Conservation (phyloP, 441 rosid genomes). For the Erysimum cheiri region DNA sequence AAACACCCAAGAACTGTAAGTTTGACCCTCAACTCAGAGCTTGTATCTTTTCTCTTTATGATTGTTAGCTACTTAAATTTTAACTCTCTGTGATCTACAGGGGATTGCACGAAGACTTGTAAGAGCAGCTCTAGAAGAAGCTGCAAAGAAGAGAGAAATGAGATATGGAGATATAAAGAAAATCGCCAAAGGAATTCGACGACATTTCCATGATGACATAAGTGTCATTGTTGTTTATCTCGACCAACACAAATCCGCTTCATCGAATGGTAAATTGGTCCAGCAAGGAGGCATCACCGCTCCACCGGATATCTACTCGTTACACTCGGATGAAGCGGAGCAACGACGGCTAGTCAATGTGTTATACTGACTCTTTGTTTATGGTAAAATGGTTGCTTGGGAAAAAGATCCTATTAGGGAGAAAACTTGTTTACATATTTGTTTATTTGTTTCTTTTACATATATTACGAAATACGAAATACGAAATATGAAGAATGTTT, state of each 20-base stretch:
- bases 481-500: conserved; percentile 5
- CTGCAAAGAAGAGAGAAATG: conserved; percentile 84
- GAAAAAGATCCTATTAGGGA: conserved; percentile 24
- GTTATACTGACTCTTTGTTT: conserved; percentile 34
- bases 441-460: conserved; percentile 26
- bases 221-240: conserved; percentile 80
- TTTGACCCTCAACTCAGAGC: conserved; percentile 1
- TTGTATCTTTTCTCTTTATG: neutral
- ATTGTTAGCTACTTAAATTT: neutral
- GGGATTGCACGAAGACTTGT: conserved; percentile 83
- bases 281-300: conserved; percentile 56
- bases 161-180: conserved; percentile 71
- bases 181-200: conserved; percentile 63
- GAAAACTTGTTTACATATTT: conserved; percentile 37
- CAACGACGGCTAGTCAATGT: conserved; percentile 46
- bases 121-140: conserved; percentile 77
- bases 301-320: conserved; percentile 72
- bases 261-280: conserved; percentile 35
- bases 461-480: too few relatives aligned
- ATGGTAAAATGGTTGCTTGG: conserved; percentile 24
- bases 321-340: conserved; percentile 53
- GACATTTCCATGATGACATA: conserved; percentile 87
- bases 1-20: conserved; percentile 74
- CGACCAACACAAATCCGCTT: conserved; percentile 52
- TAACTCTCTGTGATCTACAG: conserved; percentile 45